A percentile compares a stretch with the other conserved stretches of the same genome.
phyloP scores from a whole-genome alignment of 345 rosid species.

The Turnera subulata region DNA sequence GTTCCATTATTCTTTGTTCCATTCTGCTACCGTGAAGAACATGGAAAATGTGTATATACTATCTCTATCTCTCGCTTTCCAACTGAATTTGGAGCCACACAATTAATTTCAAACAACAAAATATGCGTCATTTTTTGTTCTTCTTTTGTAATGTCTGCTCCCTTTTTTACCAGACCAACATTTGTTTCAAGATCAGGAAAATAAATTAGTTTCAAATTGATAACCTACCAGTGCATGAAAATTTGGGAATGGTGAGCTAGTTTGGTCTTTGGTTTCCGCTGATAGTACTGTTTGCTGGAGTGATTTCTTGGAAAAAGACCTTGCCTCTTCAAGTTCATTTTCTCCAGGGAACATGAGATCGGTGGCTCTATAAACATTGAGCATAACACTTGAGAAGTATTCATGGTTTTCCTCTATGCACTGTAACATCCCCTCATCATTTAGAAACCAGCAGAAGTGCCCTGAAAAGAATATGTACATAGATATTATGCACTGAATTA shows the following conservation, averaged over 20 bases:
- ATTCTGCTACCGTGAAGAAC: too few relatives aligned
- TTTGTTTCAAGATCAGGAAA: too few relatives aligned
- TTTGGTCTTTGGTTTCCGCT: background rate
- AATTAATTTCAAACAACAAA: too few relatives aligned
- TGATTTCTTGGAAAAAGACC: conserved; percentile 35
- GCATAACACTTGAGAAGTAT: conserved; percentile 30
- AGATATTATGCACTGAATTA: too few relatives aligned
- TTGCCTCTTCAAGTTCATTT: conserved; percentile 45
- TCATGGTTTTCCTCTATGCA: conserved; percentile 30
- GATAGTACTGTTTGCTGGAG: conserved; percentile 27
- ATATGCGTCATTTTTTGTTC: too few relatives aligned
- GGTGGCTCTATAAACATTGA: conserved; percentile 53
- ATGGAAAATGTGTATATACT: too few relatives aligned
- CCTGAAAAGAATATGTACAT: conserved; percentile 23
- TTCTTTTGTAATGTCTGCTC: too few relatives aligned
- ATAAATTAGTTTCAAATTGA: too few relatives aligned
- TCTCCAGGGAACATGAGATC: conserved; percentile 58
- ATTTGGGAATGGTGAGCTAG: background rate
- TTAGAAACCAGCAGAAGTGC: conserved; percentile 54
- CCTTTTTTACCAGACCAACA: too few relatives aligned
- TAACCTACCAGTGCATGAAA: conserved; percentile 21
- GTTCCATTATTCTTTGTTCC: too few relatives aligned
- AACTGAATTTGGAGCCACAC: too few relatives aligned
- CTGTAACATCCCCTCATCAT: conserved; percentile 27
- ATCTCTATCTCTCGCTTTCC: too few relatives aligned